A percentile compares a stretch with the other conserved stretches of the same genome.
phyloP scores from a whole-genome alignment of 192 early-diverging fungal species.

The Podila epigama region DNA sequence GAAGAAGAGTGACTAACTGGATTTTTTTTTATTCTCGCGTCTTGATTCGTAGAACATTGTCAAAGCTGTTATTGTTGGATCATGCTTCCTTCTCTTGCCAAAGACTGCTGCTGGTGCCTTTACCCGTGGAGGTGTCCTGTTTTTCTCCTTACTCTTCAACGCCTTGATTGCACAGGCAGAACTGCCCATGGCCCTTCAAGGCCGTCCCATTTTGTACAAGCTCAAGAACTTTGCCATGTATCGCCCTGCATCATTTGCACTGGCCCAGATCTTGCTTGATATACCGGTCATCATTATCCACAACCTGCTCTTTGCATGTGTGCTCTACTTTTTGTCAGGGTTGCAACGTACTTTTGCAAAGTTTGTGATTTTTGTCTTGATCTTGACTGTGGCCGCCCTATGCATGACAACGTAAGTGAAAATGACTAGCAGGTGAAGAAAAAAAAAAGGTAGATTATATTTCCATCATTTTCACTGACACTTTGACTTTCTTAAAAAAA shows the following conservation, averaged over 20 bases:
- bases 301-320: slow-evolving; percentile 57
- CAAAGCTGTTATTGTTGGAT: neutral
- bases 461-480: too few relatives aligned
- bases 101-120: slow-evolving; percentile 62
- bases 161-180: slow-evolving; percentile 65
- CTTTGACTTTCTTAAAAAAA: neutral
- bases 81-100: neutral
- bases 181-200: slow-evolving; percentile 69
- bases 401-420: slow-evolving; percentile 50
- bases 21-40: neutral
- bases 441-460: neutral
- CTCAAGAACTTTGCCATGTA: slow-evolving; percentile 75
- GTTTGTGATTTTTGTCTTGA: slow-evolving; percentile 64
- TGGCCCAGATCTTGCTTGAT: slow-evolving; percentile 61
- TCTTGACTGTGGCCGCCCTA: slow-evolving; percentile 56
- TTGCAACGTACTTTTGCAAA: slow-evolving; percentile 54
- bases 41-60: neutral
- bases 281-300: slow-evolving; percentile 52
- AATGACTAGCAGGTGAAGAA: neutral
- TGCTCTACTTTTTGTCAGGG: slow-evolving; percentile 68
- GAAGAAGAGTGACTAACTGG: neutral
- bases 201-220: slow-evolving; percentile 76
- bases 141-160: slow-evolving; percentile 61
- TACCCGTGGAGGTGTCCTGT: slow-evolving; percentile 79
- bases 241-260: slow-evolving; percentile 60